These are phyloP conservation scores for Pseudonitzschia delicatissima DNA, from an alignment of 108 stramenopile species.

Conservation along the genomic window DNA sequence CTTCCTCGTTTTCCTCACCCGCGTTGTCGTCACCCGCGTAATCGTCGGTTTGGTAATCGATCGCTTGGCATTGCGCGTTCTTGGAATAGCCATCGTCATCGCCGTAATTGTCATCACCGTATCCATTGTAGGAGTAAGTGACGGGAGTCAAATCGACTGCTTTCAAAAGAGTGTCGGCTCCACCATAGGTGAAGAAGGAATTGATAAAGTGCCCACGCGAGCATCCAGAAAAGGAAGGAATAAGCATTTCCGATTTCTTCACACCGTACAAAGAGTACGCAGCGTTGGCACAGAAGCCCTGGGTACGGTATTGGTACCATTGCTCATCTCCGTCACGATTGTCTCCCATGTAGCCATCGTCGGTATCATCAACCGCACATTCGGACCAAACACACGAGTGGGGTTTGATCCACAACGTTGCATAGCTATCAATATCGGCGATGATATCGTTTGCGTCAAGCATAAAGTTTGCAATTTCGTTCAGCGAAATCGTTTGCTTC, in stretches of 20 bases:
- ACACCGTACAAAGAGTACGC: constrained; percentile 50
- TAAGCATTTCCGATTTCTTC: constrained; percentile 9
- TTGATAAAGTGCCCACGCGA: constrained; percentile 39
- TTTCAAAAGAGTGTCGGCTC: constrained; percentile 36
- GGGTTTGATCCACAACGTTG: constrained; percentile 28
- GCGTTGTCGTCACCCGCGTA: background rate
- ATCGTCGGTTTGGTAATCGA: constrained; percentile 9
- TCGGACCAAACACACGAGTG: constrained; percentile 48
- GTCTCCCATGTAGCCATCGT: constrained; percentile 33
- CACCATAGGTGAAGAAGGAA: constrained; percentile 54
- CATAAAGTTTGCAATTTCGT: constrained; percentile 24
- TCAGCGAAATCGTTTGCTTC: constrained; percentile 3
- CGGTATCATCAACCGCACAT: constrained; percentile 38
- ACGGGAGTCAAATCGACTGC: constrained; percentile 13
- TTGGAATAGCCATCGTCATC: constrained; percentile 8
- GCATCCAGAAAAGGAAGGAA: constrained; percentile 16
- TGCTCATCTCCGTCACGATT: constrained; percentile 37
- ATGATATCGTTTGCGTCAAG: constrained; percentile 29
- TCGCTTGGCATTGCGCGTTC: constrained; percentile 7
- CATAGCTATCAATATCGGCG: constrained; percentile 23
- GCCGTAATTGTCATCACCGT: constrained; percentile 1
- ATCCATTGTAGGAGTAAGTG: constrained; percentile 12
- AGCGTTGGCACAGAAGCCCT: constrained; percentile 54
- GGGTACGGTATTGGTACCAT: constrained; percentile 41
- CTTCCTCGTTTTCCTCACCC: background rate